These are phyloP conservation scores for Casaregolazyma lundiana DNA, from an alignment of 1,139 yeast species.

Conservation along the genomic window DNA sequence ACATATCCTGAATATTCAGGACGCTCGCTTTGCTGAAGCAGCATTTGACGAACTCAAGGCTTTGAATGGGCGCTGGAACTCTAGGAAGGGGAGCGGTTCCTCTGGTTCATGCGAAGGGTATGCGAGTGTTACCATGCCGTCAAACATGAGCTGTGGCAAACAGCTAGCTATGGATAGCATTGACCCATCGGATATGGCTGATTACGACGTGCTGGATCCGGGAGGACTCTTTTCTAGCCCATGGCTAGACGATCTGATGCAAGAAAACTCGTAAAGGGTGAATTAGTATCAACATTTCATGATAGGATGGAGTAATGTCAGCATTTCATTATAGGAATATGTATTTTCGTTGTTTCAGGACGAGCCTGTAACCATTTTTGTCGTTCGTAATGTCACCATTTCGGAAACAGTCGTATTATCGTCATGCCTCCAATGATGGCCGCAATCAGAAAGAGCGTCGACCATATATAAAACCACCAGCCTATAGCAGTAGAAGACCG, in stretches of 20 bases:
- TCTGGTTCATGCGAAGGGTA: background rate
- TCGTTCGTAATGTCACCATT: constrained; percentile 28
- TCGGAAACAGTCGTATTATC: constrained; percentile 36
- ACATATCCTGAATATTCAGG: background rate
- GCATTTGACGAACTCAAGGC: constrained; percentile 4
- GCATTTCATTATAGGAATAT: background rate
- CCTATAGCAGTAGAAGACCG: constrained; percentile 35
- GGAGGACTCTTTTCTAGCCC: constrained; percentile 1
- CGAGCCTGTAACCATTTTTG: background rate
- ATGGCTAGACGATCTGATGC: constrained; percentile 7
- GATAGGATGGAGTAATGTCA: no score
- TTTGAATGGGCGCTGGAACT: constrained; percentile 7
- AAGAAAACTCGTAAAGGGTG: background rate
- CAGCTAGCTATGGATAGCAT: background rate
- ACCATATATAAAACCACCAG: constrained; percentile 37
- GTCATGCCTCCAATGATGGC: constrained; percentile 34
- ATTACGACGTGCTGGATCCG: background rate
- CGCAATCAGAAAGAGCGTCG: constrained; percentile 33
- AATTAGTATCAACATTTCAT: no score
- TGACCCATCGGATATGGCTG: background rate
- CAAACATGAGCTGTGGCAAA: background rate
- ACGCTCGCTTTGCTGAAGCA: background rate
- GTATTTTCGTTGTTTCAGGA: background rate
- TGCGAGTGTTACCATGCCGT: background rate
- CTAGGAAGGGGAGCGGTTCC: background rate